Evolutionary conservation across 2,329 filamentous ascomycete species (phyloP), one percentile per base, ranked within the genome.

Genomic region (Chaetothyriales sp.): DNA sequence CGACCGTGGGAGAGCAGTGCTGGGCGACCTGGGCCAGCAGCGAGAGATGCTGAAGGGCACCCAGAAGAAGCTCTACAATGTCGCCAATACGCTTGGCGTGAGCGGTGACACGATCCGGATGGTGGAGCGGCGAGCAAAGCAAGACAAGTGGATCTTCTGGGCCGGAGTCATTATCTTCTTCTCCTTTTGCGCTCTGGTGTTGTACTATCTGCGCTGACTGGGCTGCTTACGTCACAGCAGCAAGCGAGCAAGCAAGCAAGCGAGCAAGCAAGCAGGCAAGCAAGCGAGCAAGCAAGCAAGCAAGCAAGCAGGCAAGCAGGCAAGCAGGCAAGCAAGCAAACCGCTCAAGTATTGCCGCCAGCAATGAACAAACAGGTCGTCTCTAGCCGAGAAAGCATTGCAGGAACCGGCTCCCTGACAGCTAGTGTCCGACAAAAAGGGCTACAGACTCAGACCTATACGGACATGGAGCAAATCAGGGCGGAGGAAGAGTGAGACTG

Each of bases 71-170:
- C 74, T 98, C 48, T 97, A 97, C 65, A 90, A 81, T 61, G 89
- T 95, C 18, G 92, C 87, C 5, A 97, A 94, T 65, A 97, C 92
- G 19, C 71, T 98, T 47, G 92, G 92, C 0, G 79, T 98, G 54
- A 94, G 86, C 63, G 89, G 90, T 18, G 90, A 97, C 66, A 98
- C 92, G 1, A 98, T 98, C 58, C 82, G 92, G 46, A 97, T 92
- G 88, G 85, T 98, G 44, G 90, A 97, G 70, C 73, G 92, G 60
- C 77, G 92, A 56, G 89, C 92, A 48, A 85, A 82, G 67, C 86
- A 97, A 73, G 92, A 98, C 67, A 97, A 95, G 70, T 97, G 89
- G 89, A 94, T 98, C 37, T 98, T 98, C 67, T 86, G 85, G 77
- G 85, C 74, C 0, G 89, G 92, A 0, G 88, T 90, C 2, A 69